phyloP scores from a whole-genome alignment of 2,329 filamentous ascomycete genomes.

The Pseudopithomyces chartarum region DNA sequence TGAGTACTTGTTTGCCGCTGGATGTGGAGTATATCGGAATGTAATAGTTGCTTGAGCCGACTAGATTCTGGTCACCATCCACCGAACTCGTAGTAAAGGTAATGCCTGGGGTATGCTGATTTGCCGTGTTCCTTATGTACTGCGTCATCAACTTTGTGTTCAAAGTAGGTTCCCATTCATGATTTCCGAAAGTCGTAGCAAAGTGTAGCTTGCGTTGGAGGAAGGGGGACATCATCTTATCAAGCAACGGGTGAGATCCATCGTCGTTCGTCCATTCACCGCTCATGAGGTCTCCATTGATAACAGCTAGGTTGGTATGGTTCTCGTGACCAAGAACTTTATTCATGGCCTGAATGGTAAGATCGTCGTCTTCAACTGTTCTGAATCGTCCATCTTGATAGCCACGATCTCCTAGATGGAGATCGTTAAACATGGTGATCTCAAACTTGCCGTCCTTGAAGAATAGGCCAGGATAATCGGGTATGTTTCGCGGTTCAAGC shows the following conservation, averaged over 20 bases:
- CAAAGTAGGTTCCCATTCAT: conserved; percentile 55
- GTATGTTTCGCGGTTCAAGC: conserved; percentile 4
- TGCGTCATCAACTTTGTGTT: conserved; percentile 27
- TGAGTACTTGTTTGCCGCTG: conserved; percentile 31
- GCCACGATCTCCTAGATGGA: conserved; percentile 68
- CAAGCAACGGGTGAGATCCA: conserved; percentile 24
- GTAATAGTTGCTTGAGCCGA: conserved; percentile 58
- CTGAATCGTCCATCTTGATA: not conserved
- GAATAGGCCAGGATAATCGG: conserved; percentile 27
- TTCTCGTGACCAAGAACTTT: conserved; percentile 62
- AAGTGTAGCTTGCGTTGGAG: conserved; percentile 61
- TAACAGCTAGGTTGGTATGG: conserved; percentile 63
- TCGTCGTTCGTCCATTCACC: conserved; percentile 55
- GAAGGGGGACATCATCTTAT: conserved; percentile 49
- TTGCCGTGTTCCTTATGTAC: conserved; percentile 45
- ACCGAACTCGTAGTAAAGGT: conserved; percentile 50
- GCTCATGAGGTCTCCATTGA: conserved; percentile 75
- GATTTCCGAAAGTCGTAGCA: conserved; percentile 74
- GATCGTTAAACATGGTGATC: conserved; percentile 67
- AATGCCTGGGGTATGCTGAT: conserved; percentile 41
- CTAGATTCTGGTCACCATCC: conserved; percentile 36
- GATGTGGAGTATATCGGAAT: conserved; percentile 54
- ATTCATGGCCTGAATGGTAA: conserved; percentile 62
- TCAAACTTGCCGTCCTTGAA: conserved; percentile 50
- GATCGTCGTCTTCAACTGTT: conserved; percentile 57